Evolutionary conservation across 2,329 filamentous ascomycete genomes (phyloP).

Genomic region (Penicillium glabrum): DNA sequence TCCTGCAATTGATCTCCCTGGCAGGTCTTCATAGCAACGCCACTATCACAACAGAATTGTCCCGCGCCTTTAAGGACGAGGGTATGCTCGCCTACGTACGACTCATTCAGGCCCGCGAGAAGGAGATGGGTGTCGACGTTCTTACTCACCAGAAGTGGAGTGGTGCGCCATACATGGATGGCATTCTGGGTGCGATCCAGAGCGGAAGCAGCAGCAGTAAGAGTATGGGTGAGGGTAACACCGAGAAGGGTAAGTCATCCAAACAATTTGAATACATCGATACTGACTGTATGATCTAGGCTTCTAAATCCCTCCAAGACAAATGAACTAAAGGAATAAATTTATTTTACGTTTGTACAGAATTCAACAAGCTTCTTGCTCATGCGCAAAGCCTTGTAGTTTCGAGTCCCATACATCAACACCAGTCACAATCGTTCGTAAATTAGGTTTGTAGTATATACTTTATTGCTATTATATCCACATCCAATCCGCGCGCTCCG

Average conservation of each 20-base stretch:
- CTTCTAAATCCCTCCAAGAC: neutral
- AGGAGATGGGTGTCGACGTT: conserved; percentile 88
- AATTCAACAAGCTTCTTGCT: neutral
- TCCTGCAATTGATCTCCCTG: conserved; percentile 64
- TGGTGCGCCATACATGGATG: conserved; percentile 75
- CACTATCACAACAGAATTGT: conserved; percentile 70
- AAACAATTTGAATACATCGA: neutral
- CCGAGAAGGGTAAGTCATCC: conserved; percentile 57
- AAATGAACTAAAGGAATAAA: neutral
- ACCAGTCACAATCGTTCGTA: too few relatives aligned
- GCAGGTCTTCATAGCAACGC: conserved; percentile 65
- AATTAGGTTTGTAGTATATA: too few relatives aligned
- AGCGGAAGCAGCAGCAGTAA: conserved; percentile 85
- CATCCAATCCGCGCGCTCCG: neutral
- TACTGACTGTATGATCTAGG: neutral
- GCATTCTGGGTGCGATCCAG: conserved; percentile 84
- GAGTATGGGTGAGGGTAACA: conserved; percentile 95
- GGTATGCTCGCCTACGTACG: conserved; percentile 99
- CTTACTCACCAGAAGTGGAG: conserved; percentile 86
- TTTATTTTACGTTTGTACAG: neutral
- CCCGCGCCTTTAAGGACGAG: conserved; percentile 78
- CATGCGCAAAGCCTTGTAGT: too few relatives aligned
- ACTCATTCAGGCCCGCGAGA: conserved; percentile 82
- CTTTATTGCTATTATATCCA: neutral
- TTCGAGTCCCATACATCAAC: too few relatives aligned